Conservation (phyloP, 1,284 basidiomycete species). For the Wolfiporia cocos region DNA sequence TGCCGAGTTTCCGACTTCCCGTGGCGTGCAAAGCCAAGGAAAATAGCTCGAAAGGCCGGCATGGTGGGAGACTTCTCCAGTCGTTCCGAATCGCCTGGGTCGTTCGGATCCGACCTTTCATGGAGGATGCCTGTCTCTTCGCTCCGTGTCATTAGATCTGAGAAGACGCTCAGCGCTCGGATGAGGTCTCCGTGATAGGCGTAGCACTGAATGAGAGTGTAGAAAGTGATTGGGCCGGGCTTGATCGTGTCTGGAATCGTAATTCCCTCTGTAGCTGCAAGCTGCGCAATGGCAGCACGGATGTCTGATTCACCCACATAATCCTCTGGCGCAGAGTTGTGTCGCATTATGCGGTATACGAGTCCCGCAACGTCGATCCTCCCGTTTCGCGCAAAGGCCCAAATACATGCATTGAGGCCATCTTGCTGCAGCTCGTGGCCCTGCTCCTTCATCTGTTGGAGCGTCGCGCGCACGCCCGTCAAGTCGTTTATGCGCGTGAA, state of each 20-base stretch:
- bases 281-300: constrained; percentile 27
- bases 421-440: constrained; percentile 51
- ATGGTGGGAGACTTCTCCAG: constrained; percentile 11
- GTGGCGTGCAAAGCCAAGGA: constrained; percentile 71
- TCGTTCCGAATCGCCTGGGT: constrained; percentile 2
- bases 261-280: constrained; percentile 37
- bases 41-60: constrained; percentile 63
- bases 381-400: constrained; percentile 52
- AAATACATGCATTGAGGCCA: constrained; percentile 60
- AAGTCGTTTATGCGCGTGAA: constrained; percentile 42
- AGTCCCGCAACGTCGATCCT: constrained; percentile 49
- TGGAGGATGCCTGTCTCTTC: constrained; percentile 20
- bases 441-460: constrained; percentile 45
- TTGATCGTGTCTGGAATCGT: constrained; percentile 35
- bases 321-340: constrained; percentile 34
- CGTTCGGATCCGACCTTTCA: constrained; percentile 3
- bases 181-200: constrained; percentile 67
- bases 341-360: constrained; percentile 59
- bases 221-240: constrained; percentile 66
- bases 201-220: constrained; percentile 59
- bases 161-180: constrained; percentile 52
- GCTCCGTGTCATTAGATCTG: constrained; percentile 61
- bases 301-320: constrained; percentile 28
- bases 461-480: constrained; percentile 44
- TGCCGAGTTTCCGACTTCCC: constrained; percentile 21